Evolutionary conservation across 169 alveolate genomes (phyloP).

Genomic region (Plasmodium knowlesi): DNA sequence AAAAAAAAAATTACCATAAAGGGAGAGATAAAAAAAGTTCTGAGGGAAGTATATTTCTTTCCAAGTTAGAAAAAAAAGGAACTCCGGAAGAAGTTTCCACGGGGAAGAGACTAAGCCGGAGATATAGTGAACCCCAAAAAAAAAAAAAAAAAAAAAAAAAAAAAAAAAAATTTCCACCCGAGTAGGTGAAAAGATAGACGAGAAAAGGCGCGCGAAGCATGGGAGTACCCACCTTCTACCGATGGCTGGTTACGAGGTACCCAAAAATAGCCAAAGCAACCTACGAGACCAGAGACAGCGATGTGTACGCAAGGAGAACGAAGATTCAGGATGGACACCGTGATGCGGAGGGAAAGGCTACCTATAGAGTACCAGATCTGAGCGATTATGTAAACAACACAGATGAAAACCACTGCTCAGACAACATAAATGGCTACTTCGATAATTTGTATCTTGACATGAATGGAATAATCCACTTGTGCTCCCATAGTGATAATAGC

Average conservation of each 20-base stretch:
- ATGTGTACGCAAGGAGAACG: constrained; percentile 80
- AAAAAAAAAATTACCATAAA: neutral
- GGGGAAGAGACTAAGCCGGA: neutral
- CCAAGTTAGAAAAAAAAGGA: no score
- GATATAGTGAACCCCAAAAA: neutral
- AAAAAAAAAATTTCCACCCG: neutral
- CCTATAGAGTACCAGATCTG: constrained; percentile 78
- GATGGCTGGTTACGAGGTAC: constrained; percentile 97
- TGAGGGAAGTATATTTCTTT: no score
- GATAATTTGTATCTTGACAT: constrained; percentile 98
- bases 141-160: no score
- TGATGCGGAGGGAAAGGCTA: constrained; percentile 73
- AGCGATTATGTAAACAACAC: constrained; percentile 78
- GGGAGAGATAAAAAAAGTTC: no score
- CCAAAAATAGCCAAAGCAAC: constrained; percentile 92
- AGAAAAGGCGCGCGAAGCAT: constrained; percentile 74
- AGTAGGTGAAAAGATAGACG: neutral
- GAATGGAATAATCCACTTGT: constrained; percentile 99
- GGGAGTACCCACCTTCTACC: constrained; percentile 99
- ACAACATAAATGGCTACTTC: constrained; percentile 92
- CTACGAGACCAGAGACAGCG: constrained; percentile 84
- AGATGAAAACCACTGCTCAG: constrained; percentile 74
- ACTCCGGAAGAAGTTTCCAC: neutral
- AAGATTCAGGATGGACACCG: constrained; percentile 19
- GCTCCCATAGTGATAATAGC: constrained; percentile 94